Evolutionary conservation across 2,329 filamentous ascomycete species (phyloP).

Genomic region (Colletotrichum zoysiae): DNA sequence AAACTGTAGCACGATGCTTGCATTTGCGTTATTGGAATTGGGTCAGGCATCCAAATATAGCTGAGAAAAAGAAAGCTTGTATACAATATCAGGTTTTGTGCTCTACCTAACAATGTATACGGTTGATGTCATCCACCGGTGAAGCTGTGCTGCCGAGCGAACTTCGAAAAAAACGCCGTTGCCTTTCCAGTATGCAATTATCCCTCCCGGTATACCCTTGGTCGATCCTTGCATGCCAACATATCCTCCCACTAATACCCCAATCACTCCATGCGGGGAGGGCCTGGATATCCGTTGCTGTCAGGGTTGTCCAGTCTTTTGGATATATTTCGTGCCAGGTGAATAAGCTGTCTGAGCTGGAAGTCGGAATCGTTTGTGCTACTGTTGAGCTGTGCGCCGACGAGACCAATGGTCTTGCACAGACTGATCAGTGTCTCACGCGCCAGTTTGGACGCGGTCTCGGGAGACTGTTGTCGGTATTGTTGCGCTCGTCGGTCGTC

Average conservation of each 20-base stretch:
- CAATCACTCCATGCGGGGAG: slow-evolving; percentile 13
- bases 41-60: neutral
- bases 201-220: neutral
- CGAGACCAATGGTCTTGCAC: slow-evolving; percentile 36
- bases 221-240: neutral
- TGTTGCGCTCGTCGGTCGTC: slow-evolving; percentile 30
- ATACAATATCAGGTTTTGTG: neutral
- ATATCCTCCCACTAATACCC: too few species aligned
- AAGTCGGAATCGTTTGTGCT: slow-evolving; percentile 40
- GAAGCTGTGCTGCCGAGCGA: neutral
- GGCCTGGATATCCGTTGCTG: slow-evolving; percentile 19
- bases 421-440: slow-evolving; percentile 38
- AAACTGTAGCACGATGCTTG: neutral
- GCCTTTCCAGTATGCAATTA: neutral
- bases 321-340: slow-evolving; percentile 38
- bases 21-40: fast-evolving
- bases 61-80: neutral
- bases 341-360: slow-evolving; percentile 37
- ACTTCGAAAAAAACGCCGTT: neutral
- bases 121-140: neutral
- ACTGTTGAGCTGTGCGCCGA: slow-evolving; percentile 38
- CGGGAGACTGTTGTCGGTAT: slow-evolving; percentile 31
- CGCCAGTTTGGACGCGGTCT: slow-evolving; percentile 35
- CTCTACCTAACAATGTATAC: neutral
- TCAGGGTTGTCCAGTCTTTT: slow-evolving; percentile 35